These are phyloP conservation scores for Anthracocystis walkeri DNA, from an alignment of 1,284 basidiomycete genomes.

Conservation along the genomic window DNA sequence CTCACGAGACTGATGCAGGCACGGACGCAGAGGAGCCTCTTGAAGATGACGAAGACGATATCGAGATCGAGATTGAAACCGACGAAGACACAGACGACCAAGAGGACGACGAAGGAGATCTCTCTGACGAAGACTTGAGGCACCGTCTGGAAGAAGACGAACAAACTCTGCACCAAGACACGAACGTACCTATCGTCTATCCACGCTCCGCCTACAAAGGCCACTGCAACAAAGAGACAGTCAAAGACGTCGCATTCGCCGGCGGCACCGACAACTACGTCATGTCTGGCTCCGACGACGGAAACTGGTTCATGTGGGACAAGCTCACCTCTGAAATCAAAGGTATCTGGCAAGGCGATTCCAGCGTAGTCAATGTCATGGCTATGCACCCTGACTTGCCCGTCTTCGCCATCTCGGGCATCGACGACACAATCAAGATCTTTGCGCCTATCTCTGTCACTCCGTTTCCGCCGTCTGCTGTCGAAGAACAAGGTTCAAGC, in stretches of 20 bases:
- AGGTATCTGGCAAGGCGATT: constrained; percentile 55
- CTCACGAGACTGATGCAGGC: constrained; percentile 3
- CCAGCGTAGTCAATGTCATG: constrained; percentile 78
- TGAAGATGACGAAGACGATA: neutral
- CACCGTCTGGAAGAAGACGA: constrained; percentile 11
- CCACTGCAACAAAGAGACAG: constrained; percentile 83
- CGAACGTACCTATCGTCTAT: constrained; percentile 73
- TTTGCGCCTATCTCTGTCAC: constrained; percentile 74
- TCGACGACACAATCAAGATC: constrained; percentile 87
- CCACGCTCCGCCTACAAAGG: constrained; percentile 80
- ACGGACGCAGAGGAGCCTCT: neutral
- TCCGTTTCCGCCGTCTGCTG: constrained; percentile 17
- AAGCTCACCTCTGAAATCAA: constrained; percentile 39
- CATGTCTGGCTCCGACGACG: constrained; percentile 89
- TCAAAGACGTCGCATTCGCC: constrained; percentile 91
- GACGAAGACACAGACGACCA: neutral
- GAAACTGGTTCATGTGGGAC: constrained; percentile 76
- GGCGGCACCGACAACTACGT: constrained; percentile 83
- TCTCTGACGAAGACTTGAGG: constrained; percentile 21
- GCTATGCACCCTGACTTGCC: constrained; percentile 85
- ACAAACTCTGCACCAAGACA: neutral
- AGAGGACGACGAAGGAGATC: constrained; percentile 12
- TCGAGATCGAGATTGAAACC: neutral
- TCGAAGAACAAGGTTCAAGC: neutral
- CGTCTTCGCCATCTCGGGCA: constrained; percentile 85